These are phyloP conservation scores for Elongisporangium undulatum DNA, from an alignment of 352 stramenopile genomes.

Conservation along the genomic window DNA sequence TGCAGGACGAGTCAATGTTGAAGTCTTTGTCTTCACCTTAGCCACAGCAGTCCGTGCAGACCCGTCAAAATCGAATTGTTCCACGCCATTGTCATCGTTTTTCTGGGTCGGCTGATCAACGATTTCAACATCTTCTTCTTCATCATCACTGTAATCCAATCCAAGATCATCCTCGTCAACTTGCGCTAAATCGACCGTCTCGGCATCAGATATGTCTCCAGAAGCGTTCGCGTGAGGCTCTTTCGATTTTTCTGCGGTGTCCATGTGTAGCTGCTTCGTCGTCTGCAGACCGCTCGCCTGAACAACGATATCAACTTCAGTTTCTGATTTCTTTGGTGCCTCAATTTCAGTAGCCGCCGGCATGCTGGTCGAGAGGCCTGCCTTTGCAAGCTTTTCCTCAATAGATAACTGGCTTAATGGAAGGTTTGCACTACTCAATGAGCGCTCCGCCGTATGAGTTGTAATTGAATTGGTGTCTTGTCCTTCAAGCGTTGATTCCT, in stretches of 20 bases:
- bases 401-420: not conserved
- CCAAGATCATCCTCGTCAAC: slow-evolving; percentile 24
- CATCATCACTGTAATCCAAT: slow-evolving; percentile 34
- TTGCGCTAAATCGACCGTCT: slow-evolving; percentile 1
- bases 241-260: not conserved
- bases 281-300: not conserved
- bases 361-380: slow-evolving; percentile 1
- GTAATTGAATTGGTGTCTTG: not conserved
- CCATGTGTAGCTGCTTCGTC: not conserved
- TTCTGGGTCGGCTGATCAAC: slow-evolving; percentile 1
- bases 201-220: not conserved
- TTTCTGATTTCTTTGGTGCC: slow-evolving; percentile 1
- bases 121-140: slow-evolving; percentile 7
- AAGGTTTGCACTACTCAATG: not conserved
- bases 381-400: slow-evolving; percentile 1
- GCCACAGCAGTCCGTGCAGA: not conserved
- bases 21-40: slow-evolving; percentile 23
- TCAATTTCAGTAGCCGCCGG: not conserved
- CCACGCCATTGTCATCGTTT: slow-evolving; percentile 12
- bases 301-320: not conserved
- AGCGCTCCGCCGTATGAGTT: not conserved
- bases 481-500: not conserved
- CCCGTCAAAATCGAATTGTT: slow-evolving; percentile 34
- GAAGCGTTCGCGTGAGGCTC: not conserved
- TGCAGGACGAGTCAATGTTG: slow-evolving; percentile 2